A percentile compares a stretch with the other conserved stretches of the same genome.
phyloP scores from a whole-genome alignment of 768 basidiomycete genomes.

The Suillus americanus region DNA sequence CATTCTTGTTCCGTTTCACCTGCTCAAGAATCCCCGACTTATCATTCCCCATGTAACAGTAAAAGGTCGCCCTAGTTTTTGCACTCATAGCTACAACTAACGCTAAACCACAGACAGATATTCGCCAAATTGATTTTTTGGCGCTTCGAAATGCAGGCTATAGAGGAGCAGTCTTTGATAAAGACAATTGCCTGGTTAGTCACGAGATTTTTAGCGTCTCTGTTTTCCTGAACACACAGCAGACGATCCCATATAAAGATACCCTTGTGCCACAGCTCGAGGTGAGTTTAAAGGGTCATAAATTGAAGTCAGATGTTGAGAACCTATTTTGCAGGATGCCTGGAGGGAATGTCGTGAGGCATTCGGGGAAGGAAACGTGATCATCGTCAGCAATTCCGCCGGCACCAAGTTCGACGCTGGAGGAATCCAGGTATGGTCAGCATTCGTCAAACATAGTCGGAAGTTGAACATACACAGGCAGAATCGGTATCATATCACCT shows the following conservation, averaged over 20 bases:
- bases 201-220: background rate
- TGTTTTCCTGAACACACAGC: background rate
- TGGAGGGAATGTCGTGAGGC: conserved; percentile 72
- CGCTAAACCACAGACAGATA: conserved; percentile 59
- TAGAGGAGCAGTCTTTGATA: conserved; percentile 91
- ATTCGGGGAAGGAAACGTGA: conserved; percentile 77
- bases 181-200: conserved; percentile 93
- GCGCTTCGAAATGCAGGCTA: conserved; percentile 76
- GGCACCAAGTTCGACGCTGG: conserved; percentile 78
- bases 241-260: conserved; percentile 86
- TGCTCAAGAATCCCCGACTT: conserved; percentile 64
- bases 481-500: conserved; percentile 83
- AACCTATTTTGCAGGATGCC: conserved; percentile 47
- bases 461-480: conserved; percentile 49
- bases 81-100: conserved; percentile 9
- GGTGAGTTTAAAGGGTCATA: conserved; percentile 38
- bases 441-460: background rate
- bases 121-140: conserved; percentile 79
- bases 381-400: conserved; percentile 94
- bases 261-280: conserved; percentile 71
- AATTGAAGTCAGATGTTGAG: background rate
- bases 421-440: conserved; percentile 68
- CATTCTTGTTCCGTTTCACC: conserved; percentile 67
- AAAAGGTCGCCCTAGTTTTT: conserved; percentile 49
- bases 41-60: conserved; percentile 64